Base-by-base conservation (phyloP, 805 yeast species). In the Zygoascus tannicola region DNA sequence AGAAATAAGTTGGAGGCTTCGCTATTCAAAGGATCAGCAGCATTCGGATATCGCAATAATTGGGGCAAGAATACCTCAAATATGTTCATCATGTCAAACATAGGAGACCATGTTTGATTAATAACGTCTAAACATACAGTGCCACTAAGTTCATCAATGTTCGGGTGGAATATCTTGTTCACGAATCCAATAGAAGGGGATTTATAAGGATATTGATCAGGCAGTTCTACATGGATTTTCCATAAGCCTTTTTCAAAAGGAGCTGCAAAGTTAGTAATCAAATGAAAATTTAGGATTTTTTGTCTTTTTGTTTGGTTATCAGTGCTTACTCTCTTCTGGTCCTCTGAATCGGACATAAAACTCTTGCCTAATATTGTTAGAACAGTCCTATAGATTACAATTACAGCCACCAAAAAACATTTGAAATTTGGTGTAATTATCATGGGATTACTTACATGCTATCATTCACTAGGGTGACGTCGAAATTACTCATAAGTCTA, bases 81-180 rank as follows among this genome's bases (percentile, higher is more conserved):
- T 21, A 90, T 84, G 60, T 92, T 92, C 51, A 80, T 69, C 51
- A 92, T 73, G 44, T 92, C 60, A 68, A 87, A 90, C 86, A 90
- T 84, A 1, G 98, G 97, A 35, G 94, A 84, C 98, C 98, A 90
- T 0, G 97, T 86, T 59, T 90, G 96, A 61, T 90, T 90, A 50
- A 90, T 88, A 15, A 92, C 97, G 61, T 90, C 97, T 40, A 90
- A 75, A 64, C 98, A 90, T 4, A 90, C 96, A 0, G 94, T 79
- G 0, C 98, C 98, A 14, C 78, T 56, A 22, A 78, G 72, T 59
- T 87, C 94, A 59, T 90, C 98, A 49, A 90, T 87, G 58, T 90
- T 90, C 4, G 98, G 98, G 61, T 90, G 98, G 65, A 78, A 88
- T 16, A 92, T 90, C 58, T 81, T 83, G 64, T 88, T 92, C 41